A percentile compares a stretch with the other conserved stretches of the same genome.
Conservation (phyloP, 306 rosid species). For the Prunus fruticosa region DNA sequence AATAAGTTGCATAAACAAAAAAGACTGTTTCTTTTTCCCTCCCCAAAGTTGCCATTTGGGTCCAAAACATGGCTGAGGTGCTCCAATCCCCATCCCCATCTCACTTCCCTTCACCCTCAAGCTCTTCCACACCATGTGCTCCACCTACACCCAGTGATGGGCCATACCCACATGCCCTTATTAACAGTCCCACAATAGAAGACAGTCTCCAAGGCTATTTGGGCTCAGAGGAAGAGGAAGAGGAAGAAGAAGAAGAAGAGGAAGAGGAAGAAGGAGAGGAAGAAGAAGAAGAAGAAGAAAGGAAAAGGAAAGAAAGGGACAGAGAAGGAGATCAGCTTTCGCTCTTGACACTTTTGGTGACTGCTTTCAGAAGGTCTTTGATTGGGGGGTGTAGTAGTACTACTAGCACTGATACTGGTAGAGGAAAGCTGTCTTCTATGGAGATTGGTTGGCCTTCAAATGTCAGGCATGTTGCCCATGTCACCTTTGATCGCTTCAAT, state of each 20-base stretch:
- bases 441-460: constrained; percentile 97
- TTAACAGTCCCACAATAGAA: constrained; percentile 47
- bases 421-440: constrained; percentile 60
- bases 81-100: constrained; percentile 64
- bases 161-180: constrained; percentile 51
- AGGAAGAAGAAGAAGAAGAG: not conserved
- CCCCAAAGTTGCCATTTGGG: not conserved
- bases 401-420: constrained; percentile 5
- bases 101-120: constrained; percentile 85
- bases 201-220: constrained; percentile 32
- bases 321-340: constrained; percentile 80
- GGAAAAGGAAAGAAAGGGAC: constrained; percentile 55
- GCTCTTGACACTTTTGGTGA: constrained; percentile 63
- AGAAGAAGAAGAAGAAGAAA: constrained; percentile 27
- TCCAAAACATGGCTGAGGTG: constrained; percentile 68
- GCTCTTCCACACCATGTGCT: constrained; percentile 54
- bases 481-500: constrained; percentile 92
- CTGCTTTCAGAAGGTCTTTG: constrained; percentile 80
- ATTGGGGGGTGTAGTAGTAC: constrained; percentile 64
- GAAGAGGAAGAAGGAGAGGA: constrained; percentile 14
- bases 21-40: constrained; percentile 28
- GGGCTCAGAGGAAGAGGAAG: constrained; percentile 25
- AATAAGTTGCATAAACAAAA: constrained; percentile 19
- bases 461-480: constrained; percentile 94
- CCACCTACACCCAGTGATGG: constrained; percentile 47